Percentiles rank a stretch among this genome's conserved stretches.
Conservation (phyloP, 2,329 filamentous ascomycete genomes). For the Claviceps africana region DNA sequence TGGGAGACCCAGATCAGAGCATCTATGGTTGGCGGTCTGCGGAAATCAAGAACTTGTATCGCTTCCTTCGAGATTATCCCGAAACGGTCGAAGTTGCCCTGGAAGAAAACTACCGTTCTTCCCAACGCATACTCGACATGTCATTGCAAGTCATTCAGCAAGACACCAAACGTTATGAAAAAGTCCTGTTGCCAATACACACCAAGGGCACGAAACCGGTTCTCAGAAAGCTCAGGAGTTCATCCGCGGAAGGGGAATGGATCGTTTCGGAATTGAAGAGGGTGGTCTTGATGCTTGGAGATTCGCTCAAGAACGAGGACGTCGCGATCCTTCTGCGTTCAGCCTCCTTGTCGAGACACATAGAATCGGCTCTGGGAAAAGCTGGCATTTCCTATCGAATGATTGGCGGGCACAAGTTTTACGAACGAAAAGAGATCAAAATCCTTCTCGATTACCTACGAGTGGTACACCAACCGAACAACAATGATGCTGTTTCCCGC, state of each 20-base stretch:
- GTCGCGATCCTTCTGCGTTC: slow-evolving; percentile 81
- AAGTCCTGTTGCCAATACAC: slow-evolving; percentile 68
- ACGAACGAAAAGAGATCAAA: slow-evolving; percentile 81
- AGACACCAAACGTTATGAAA: slow-evolving; percentile 66
- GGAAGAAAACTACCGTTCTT: slow-evolving; percentile 91
- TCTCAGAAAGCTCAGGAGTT: slow-evolving; percentile 56
- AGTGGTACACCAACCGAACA: slow-evolving; percentile 69
- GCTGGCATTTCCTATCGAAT: slow-evolving; percentile 79
- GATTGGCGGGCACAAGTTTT: slow-evolving; percentile 83
- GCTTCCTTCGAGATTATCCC: slow-evolving; percentile 63
- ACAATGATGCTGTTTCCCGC: slow-evolving; percentile 72
- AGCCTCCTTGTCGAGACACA: slow-evolving; percentile 66
- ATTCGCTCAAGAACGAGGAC: slow-evolving; percentile 60
- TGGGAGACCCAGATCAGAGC: slow-evolving; percentile 93
- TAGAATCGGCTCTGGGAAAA: slow-evolving; percentile 70
- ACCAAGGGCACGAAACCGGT: slow-evolving; percentile 67
- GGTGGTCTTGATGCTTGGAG: slow-evolving; percentile 54
- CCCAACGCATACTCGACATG: slow-evolving; percentile 65
- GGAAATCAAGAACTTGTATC: slow-evolving; percentile 74
- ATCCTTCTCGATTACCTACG: slow-evolving; percentile 77
- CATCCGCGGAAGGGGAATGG: slow-evolving; percentile 70
- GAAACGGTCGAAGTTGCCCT: slow-evolving; percentile 71
- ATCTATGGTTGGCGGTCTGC: slow-evolving; percentile 95
- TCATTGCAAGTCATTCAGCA: slow-evolving; percentile 84
- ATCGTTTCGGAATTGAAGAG: slow-evolving; percentile 73